Base-by-base conservation (phyloP, 208 protist species). In the Leishmania amazonensis region DNA sequence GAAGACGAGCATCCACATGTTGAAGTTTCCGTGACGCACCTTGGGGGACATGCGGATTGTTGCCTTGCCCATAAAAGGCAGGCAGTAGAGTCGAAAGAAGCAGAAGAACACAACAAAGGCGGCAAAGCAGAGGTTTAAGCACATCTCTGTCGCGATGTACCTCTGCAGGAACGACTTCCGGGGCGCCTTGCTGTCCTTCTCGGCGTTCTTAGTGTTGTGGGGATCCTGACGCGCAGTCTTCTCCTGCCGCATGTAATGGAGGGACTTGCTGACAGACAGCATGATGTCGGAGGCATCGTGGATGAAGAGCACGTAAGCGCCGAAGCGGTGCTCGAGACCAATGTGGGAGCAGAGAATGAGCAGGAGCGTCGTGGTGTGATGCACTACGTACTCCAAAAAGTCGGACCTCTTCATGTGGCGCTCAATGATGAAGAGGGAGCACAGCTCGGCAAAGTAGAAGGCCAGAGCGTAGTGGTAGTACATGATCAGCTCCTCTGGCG, bases 241-340 rank as follows among this genome's bases (percentile, higher is more conserved):
- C 3, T 85, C 89, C 5, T 85, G 68, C 47, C 87, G 78, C 53
- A 91, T 87, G 83, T 96, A 96, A 74, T 93, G 87, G 6, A 94
- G 68, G 19, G 76, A 58, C 65, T 96, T 96, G 78, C 81, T 85
- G 64, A 93, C 45, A 15, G 76, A 88, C 4, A 96, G 85, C 85
- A 94, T 87, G 80, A 96, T 93, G 77, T 96, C 93, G 51, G 88
- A 91, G 60, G 83, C 81, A 71, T 96, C 91, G 81, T 96, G 93
- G 64, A 96, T 87, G 76, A 94, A 94, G 40, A 96, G 83, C 4
- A 94, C 88, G 70, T 94, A 95, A 47, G 82, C 88, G 38, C 93
- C 93, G 70, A 93, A 83, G 78, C 93, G 93, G 81, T 95, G 91
- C 80, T 94, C 83, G 42, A 86, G 89, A 28, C 85, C 87, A 40